Percentiles rank a stretch among this genome's conserved stretches.
phyloP scores from a whole-genome alignment of 2,329 filamentous ascomycete species.

The Colletotrichum tanaceti region DNA sequence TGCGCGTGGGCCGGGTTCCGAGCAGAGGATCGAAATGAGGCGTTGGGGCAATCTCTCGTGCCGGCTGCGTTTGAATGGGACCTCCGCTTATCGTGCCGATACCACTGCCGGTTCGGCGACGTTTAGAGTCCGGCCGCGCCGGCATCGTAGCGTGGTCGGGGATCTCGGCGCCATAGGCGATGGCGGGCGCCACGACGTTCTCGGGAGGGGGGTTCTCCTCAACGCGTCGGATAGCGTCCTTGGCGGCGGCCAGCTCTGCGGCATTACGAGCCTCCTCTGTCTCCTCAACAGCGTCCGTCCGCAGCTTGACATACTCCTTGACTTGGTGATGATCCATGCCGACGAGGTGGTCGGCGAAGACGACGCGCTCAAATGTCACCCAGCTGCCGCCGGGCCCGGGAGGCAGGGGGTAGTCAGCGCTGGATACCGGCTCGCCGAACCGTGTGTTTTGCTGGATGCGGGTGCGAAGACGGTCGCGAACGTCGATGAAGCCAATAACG shows the following conservation, averaged over 20 bases:
- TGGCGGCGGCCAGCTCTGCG: constrained; percentile 57
- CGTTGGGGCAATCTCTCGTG: constrained; percentile 10
- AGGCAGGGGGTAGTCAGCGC: constrained; percentile 58
- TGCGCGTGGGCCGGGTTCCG: constrained; percentile 67
- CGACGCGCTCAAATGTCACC: constrained; percentile 71
- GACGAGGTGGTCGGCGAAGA: constrained; percentile 68
- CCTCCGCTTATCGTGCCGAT: constrained; percentile 50
- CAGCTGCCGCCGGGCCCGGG: constrained; percentile 71
- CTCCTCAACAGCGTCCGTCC: constrained; percentile 53
- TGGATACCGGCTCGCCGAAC: constrained; percentile 57
- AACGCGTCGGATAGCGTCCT: constrained; percentile 60
- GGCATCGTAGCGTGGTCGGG: constrained; percentile 56
- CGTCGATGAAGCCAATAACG: constrained; percentile 72
- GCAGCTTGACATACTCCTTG: constrained; percentile 72
- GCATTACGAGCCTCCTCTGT: constrained; percentile 53
- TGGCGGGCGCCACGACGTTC: constrained; percentile 54
- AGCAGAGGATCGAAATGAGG: constrained; percentile 56
- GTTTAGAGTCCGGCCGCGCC: constrained; percentile 57
- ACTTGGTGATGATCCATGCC: constrained; percentile 67
- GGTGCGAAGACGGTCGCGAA: constrained; percentile 69
- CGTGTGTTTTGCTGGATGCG: constrained; percentile 65
- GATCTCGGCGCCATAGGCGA: constrained; percentile 64
- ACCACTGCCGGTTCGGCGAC: constrained; percentile 57
- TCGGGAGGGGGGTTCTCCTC: constrained; percentile 58
- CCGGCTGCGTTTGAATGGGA: constrained; percentile 36